Conservation (phyloP, 1,284 basidiomycete species). For the Boletus semigastroideus region DNA sequence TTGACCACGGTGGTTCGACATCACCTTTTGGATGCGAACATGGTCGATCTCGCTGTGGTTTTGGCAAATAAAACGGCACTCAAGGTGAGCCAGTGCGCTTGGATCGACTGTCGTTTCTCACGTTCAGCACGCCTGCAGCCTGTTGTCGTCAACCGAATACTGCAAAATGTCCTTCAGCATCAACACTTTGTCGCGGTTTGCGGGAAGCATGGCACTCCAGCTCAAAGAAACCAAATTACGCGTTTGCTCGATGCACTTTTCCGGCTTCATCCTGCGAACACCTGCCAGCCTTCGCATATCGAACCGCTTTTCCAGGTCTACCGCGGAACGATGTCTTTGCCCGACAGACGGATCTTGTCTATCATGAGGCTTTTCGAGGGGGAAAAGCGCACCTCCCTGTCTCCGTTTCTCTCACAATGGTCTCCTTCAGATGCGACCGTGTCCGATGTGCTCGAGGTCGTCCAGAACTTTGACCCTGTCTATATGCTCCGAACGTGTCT, state of each 20-base stretch:
- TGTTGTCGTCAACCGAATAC: slow-evolving; percentile 58
- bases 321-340: slow-evolving; percentile 59
- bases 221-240: slow-evolving; percentile 47
- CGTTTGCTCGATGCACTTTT: slow-evolving; percentile 67
- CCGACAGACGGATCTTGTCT: slow-evolving; percentile 68
- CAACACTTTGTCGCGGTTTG: slow-evolving; percentile 52
- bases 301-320: slow-evolving; percentile 77
- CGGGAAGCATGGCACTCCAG: slow-evolving; percentile 20
- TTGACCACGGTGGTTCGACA: slow-evolving; percentile 66
- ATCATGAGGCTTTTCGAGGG: slow-evolving; percentile 80
- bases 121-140: slow-evolving; percentile 39
- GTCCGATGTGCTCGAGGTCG: slow-evolving; percentile 55
- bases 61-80: slow-evolving; percentile 47
- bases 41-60: slow-evolving; percentile 49
- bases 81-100: slow-evolving; percentile 51
- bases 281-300: slow-evolving; percentile 81
- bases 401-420: slow-evolving; percentile 64
- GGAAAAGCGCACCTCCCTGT: slow-evolving; percentile 65
- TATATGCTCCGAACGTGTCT: slow-evolving; percentile 74
- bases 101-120: neutral
- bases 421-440: slow-evolving; percentile 47
- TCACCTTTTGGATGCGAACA: slow-evolving; percentile 45
- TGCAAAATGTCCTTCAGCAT: slow-evolving; percentile 65
- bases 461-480: slow-evolving; percentile 70
- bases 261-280: slow-evolving; percentile 70